phyloP scores from a whole-genome alignment of 495 filamentous ascomycete genomes.

The Astrothelium subdiscretum region DNA sequence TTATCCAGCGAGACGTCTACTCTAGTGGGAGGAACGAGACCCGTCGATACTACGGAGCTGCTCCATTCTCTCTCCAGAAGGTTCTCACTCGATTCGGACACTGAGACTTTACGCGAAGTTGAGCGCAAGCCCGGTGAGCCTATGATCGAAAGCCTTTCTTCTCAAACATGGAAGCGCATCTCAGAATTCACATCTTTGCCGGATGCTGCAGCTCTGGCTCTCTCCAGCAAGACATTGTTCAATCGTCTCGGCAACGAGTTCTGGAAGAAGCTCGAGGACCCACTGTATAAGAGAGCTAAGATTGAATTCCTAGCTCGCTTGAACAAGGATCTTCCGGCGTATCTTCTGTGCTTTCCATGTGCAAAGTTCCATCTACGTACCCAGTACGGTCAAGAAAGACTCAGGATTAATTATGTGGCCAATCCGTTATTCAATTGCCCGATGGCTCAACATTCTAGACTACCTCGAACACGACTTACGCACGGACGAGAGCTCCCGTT shows the following conservation, averaged over 20 bases:
- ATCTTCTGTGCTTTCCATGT: slow-evolving; percentile 49
- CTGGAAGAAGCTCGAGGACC: slow-evolving; percentile 25
- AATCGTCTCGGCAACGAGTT: slow-evolving; percentile 29
- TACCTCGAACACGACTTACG: slow-evolving; percentile 39
- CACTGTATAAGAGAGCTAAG: slow-evolving; percentile 31
- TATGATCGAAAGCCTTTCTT: slow-evolving; percentile 34
- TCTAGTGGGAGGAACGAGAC: slow-evolving; percentile 5
- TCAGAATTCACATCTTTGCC: slow-evolving; percentile 30
- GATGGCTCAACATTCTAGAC: slow-evolving; percentile 30
- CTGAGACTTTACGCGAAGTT: neutral
- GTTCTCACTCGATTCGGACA: slow-evolving; percentile 3
- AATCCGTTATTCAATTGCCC: slow-evolving; percentile 46
- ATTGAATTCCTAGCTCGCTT: slow-evolving; percentile 37
- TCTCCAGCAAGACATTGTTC: slow-evolving; percentile 37
- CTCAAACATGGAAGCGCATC: slow-evolving; percentile 35
- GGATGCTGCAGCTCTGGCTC: slow-evolving; percentile 37
- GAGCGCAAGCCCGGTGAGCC: slow-evolving; percentile 18
- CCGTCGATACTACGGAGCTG: slow-evolving; percentile 8
- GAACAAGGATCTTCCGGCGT: slow-evolving; percentile 36
- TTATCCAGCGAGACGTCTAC: slow-evolving; percentile 10
- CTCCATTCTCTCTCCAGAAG: slow-evolving; percentile 9
- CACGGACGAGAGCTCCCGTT: slow-evolving; percentile 41
- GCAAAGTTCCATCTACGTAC: slow-evolving; percentile 39
- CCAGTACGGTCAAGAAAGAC: slow-evolving; percentile 36
- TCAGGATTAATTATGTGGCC: slow-evolving; percentile 35